A percentile compares a stretch with the other conserved stretches of the same genome.
phyloP scores from a whole-genome alignment of 768 basidiomycete species.

The Xerocomus potaroensis region DNA sequence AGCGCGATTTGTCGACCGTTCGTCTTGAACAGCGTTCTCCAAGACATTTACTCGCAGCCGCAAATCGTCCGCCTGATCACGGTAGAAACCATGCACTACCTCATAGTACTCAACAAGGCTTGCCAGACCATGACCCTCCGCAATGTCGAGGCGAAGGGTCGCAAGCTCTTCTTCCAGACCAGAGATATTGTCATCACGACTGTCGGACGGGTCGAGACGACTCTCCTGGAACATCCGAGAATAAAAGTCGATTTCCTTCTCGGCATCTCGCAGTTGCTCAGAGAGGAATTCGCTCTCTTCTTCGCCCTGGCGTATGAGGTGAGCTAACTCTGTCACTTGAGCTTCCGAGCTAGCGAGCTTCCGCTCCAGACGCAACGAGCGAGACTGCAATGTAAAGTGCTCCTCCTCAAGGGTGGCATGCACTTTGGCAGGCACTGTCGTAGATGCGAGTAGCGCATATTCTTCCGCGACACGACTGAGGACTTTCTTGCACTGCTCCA shows the following conservation, averaged over 20 bases:
- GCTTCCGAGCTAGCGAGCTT: conserved; percentile 65
- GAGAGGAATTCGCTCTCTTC: conserved; percentile 47
- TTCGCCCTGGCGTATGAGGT: conserved; percentile 54
- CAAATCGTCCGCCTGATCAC: conserved; percentile 34
- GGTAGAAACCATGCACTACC: conserved; percentile 36
- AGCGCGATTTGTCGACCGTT: conserved; percentile 13
- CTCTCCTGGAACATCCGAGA: conserved; percentile 10
- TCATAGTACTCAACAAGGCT: conserved; percentile 13
- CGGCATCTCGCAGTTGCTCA: conserved; percentile 14
- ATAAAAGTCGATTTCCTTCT: conserved; percentile 17
- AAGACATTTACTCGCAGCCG: conserved; percentile 10
- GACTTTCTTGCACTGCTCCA: conserved; percentile 46
- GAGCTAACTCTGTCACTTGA: conserved; percentile 61
- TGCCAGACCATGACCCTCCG: conserved; percentile 6
- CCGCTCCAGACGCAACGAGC: conserved; percentile 53
- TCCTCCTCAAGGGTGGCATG: conserved; percentile 40
- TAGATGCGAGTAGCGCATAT: conserved; percentile 47
- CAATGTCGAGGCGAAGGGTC: conserved; percentile 16
- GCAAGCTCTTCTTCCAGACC: conserved; percentile 19
- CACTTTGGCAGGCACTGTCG: conserved; percentile 36
- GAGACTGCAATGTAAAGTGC: conserved; percentile 37
- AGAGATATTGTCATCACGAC: conserved; percentile 1
- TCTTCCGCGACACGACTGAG: conserved; percentile 49
- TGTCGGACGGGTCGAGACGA: neutral
- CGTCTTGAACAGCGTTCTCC: conserved; percentile 11